Percentiles rank a stretch among this genome's conserved stretches.
phyloP scores from a whole-genome alignment of 2,329 filamentous ascomycete genomes.

The Ceratocystis smalleyi region DNA sequence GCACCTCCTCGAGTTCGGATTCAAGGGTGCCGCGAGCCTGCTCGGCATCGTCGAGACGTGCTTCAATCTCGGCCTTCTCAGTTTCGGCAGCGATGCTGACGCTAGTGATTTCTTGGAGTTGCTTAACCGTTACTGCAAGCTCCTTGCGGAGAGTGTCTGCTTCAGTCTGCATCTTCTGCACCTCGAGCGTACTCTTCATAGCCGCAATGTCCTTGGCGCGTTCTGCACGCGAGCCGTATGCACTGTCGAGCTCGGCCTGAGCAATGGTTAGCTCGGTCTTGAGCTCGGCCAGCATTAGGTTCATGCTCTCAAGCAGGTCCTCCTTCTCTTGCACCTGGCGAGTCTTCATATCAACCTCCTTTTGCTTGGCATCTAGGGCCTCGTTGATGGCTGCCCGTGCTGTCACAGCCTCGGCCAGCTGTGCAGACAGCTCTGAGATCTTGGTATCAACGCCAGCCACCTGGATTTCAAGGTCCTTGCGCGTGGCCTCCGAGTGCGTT shows the following conservation, averaged over 20 bases:
- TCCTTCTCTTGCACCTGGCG: constrained; percentile 33
- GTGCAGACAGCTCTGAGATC: constrained; percentile 26
- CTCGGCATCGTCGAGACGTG: constrained; percentile 28
- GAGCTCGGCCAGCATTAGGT: constrained; percentile 39
- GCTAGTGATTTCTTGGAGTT: constrained; percentile 38
- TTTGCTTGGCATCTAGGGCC: constrained; percentile 27
- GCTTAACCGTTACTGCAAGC: constrained; percentile 34
- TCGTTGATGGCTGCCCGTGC: constrained; percentile 28
- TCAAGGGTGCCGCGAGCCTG: constrained; percentile 26
- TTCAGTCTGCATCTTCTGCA: constrained; percentile 32
- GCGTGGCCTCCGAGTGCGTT: constrained; percentile 12
- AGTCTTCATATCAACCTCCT: constrained; percentile 27
- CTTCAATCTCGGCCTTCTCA: constrained; percentile 34
- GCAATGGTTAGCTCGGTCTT: constrained; percentile 47
- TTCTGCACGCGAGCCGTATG: constrained; percentile 43
- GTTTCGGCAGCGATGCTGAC: constrained; percentile 36
- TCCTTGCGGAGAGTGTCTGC: constrained; percentile 36
- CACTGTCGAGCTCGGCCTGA: constrained; percentile 46
- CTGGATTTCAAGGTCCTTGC: constrained; percentile 19
- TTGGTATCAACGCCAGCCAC: constrained; percentile 21
- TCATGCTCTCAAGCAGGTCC: constrained; percentile 35
- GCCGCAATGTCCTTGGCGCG: constrained; percentile 43
- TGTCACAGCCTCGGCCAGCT: constrained; percentile 23
- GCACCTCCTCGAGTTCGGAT: constrained; percentile 25
- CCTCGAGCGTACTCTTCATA: constrained; percentile 33